Evolutionary conservation across 2,329 filamentous ascomycete genomes (phyloP), one percentile per base, ranked within the genome.

Genomic region (Paecilomyces sp.): DNA sequence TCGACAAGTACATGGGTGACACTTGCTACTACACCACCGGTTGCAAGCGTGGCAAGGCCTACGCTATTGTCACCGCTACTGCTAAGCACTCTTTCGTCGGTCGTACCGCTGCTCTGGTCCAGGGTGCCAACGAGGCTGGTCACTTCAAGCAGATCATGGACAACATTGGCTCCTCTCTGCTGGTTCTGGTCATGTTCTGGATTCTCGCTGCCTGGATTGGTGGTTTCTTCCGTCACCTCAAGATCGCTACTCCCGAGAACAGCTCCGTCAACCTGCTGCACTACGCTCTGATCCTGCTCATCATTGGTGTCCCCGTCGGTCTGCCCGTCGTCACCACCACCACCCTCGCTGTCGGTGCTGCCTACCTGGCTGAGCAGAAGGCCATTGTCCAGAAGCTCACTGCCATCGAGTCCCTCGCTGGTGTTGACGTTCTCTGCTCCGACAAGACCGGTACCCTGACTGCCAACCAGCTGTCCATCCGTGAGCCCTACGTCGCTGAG

Each of bases 131-230:
- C 77, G 88, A 90, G 75, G 83, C 86, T 71, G 88, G 88, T 78
- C 87, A 90, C 77, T 90, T 90, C 84, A 90, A 91, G 81, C 88
- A 88, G 65, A 88, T 91, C 81, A 91, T 91, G 88, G 87, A 91
- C 83, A 88, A 84, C 71, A 91, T 91, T 71, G 88, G 88, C 77
- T 90, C 87, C 57, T 79, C 85, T 62, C 81, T 91, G 59, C 81
- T 91, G 67, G 87, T 91, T 68, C 80, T 91, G 63, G 88, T 91
- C 78, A 87, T 91, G 77, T 88, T 89, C 79, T 91, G 84, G 82
- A 89, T 91, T 74, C 81, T 91, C 68, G 79, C 84, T 59, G 82
- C 87, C 67, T 91, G 88, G 88, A 88, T 91, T 66, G 88, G 88
- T 75, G 88, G 87, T 74, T 91, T 91, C 83, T 90, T 86, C 84